Percentiles rank a stretch among this genome's conserved stretches.
phyloP scores from a whole-genome alignment of 495 filamentous ascomycete species.

The Thozetella sp. region DNA sequence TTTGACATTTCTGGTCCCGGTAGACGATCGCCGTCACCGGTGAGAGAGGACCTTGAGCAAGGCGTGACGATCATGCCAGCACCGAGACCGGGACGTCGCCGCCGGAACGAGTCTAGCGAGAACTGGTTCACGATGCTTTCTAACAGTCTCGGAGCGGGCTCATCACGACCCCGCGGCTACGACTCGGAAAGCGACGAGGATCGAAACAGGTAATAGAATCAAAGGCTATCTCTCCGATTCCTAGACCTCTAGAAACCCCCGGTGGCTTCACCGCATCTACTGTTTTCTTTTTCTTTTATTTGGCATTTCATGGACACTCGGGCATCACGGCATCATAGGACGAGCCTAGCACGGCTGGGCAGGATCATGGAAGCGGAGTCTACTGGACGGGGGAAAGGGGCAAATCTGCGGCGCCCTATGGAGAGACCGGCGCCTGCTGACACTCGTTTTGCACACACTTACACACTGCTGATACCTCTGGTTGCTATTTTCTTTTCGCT shows the following conservation, averaged over 20 bases:
- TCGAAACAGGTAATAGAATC: not conserved
- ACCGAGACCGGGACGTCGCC: not conserved
- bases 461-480: not conserved
- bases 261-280: not conserved
- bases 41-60: not conserved
- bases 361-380: not conserved
- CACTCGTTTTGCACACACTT: not conserved
- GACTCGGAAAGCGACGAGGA: not conserved
- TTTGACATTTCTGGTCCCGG: conserved; percentile 15
- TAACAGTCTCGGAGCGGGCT: not conserved
- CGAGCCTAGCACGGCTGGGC: not conserved
- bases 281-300: not conserved
- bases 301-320: not conserved
- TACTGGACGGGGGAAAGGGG: not conserved
- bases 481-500: not conserved
- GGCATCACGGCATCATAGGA: not conserved
- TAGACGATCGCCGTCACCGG: not conserved
- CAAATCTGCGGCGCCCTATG: not conserved
- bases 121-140: not conserved
- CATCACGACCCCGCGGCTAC: not conserved
- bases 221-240: not conserved
- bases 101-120: not conserved
- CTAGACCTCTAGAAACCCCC: not conserved
- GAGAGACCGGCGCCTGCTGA: not conserved
- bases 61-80: not conserved